These are phyloP conservation scores for Sclerotinia subarctica DNA, from an alignment of 2,329 filamentous ascomycete genomes.

Conservation along the genomic window DNA sequence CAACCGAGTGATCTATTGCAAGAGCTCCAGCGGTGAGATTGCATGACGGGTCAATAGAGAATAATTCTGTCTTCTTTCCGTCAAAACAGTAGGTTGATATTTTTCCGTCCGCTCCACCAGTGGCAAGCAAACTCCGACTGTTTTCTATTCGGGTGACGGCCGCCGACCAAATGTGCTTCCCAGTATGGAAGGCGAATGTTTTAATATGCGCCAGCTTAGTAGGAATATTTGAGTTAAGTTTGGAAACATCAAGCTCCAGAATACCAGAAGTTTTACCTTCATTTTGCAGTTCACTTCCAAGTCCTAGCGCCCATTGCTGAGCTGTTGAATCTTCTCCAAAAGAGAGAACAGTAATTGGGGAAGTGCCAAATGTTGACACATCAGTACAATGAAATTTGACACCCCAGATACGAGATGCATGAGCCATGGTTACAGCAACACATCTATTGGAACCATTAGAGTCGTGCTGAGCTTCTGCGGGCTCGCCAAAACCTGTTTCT, in stretches of 20 bases:
- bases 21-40: neutral
- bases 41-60: neutral
- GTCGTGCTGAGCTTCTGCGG: slow-evolving; percentile 33
- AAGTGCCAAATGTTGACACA: slow-evolving; percentile 16
- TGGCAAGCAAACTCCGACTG: slow-evolving; percentile 44
- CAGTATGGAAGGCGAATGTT: slow-evolving; percentile 65
- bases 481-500: slow-evolving; percentile 62
- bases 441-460: slow-evolving; percentile 44
- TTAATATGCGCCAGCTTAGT: slow-evolving; percentile 49
- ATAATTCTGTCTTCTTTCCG: neutral
- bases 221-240: neutral
- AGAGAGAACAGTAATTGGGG: slow-evolving; percentile 59
- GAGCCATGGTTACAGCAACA: slow-evolving; percentile 76
- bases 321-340: slow-evolving; percentile 82
- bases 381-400: slow-evolving; percentile 59
- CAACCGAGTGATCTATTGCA: neutral
- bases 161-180: slow-evolving; percentile 89
- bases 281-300: neutral
- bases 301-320: slow-evolving; percentile 58
- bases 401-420: slow-evolving; percentile 86
- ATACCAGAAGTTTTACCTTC: neutral
- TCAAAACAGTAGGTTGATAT: slow-evolving; percentile 44
- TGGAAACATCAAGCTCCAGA: neutral
- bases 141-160: slow-evolving; percentile 43
- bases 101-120: slow-evolving; percentile 82